phyloP scores from a whole-genome alignment of 345 rosid genomes.

The Lepidium aucheri region DNA sequence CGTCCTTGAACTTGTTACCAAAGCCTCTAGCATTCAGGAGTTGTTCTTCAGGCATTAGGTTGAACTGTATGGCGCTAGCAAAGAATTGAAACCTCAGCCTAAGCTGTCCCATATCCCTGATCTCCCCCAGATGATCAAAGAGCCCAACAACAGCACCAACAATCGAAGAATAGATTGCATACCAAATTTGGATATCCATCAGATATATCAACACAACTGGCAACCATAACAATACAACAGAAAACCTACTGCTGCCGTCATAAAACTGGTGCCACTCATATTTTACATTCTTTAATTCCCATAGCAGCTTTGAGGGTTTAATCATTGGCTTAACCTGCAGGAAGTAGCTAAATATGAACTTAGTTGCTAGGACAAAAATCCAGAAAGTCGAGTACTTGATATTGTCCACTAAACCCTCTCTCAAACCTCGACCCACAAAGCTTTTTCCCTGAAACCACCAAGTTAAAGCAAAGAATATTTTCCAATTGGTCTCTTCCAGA shows the following conservation, averaged over 20 bases:
- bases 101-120: slow-evolving; percentile 75
- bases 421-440: slow-evolving; percentile 78
- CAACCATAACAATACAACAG: slow-evolving; percentile 72
- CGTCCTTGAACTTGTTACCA: slow-evolving; percentile 77
- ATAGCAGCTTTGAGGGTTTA: slow-evolving; percentile 47
- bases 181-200: slow-evolving; percentile 98
- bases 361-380: slow-evolving; percentile 72
- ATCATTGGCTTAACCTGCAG: slow-evolving; percentile 86
- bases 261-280: slow-evolving; percentile 73
- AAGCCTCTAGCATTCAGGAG: slow-evolving; percentile 69
- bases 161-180: slow-evolving; percentile 76
- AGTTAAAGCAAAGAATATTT: slow-evolving; percentile 47
- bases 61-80: slow-evolving; percentile 95
- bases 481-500: slow-evolving; percentile 87
- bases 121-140: slow-evolving; percentile 93
- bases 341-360: slow-evolving; percentile 75
- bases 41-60: slow-evolving; percentile 96
- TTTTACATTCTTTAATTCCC: slow-evolving; percentile 31
- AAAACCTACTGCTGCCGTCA: slow-evolving; percentile 53
- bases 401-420: slow-evolving; percentile 76
- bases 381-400: slow-evolving; percentile 74
- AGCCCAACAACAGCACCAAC: slow-evolving; percentile 84
- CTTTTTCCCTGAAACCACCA: slow-evolving; percentile 84
- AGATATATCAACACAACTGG: slow-evolving; percentile 76
- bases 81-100: slow-evolving; percentile 95